Evolutionary conservation across 306 rosid genomes (phyloP).

Genomic region (Dalbergia oliveri): DNA sequence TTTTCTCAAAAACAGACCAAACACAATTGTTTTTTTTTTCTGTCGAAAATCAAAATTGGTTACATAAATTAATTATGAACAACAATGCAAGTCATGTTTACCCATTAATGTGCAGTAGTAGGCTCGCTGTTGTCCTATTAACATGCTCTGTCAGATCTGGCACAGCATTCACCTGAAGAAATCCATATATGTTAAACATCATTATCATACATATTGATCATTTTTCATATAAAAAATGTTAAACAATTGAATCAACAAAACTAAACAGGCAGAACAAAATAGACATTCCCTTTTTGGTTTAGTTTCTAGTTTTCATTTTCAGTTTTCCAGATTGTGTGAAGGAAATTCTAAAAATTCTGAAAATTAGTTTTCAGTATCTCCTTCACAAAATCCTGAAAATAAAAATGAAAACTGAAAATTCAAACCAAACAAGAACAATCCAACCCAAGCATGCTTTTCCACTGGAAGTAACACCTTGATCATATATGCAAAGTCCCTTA

Average conservation of each 20-base stretch:
- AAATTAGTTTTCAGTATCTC: too few relatives aligned
- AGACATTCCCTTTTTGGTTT: too few relatives aligned
- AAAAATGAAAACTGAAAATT: too few relatives aligned
- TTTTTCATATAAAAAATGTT: conserved; percentile 19
- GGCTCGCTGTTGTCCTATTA: conserved; percentile 84
- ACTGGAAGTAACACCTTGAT: conserved; percentile 26
- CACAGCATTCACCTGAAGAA: conserved; percentile 90
- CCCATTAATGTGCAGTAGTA: conserved; percentile 68
- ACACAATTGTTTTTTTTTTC: background rate
- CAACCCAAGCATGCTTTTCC: conserved; percentile 39
- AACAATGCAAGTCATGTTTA: background rate
- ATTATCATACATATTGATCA: conserved; percentile 25
- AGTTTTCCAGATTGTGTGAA: too few relatives aligned
- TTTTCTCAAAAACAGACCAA: background rate
- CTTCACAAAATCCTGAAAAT: too few relatives aligned
- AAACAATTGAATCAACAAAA: conserved; percentile 41
- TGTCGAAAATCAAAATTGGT: too few relatives aligned
- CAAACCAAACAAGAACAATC: too few relatives aligned
- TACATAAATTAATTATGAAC: background rate
- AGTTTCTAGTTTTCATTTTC: too few relatives aligned
- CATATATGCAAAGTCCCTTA: conserved; percentile 17
- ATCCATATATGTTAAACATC: conserved; percentile 47
- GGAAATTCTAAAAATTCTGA: too few relatives aligned
- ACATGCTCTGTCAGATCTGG: conserved; percentile 89
- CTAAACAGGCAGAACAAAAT: conserved; percentile 6